A percentile compares a stretch with the other conserved stretches of the same genome.
phyloP scores from a whole-genome alignment of 352 stramenopile genomes.

The Phytopythium vexans region DNA sequence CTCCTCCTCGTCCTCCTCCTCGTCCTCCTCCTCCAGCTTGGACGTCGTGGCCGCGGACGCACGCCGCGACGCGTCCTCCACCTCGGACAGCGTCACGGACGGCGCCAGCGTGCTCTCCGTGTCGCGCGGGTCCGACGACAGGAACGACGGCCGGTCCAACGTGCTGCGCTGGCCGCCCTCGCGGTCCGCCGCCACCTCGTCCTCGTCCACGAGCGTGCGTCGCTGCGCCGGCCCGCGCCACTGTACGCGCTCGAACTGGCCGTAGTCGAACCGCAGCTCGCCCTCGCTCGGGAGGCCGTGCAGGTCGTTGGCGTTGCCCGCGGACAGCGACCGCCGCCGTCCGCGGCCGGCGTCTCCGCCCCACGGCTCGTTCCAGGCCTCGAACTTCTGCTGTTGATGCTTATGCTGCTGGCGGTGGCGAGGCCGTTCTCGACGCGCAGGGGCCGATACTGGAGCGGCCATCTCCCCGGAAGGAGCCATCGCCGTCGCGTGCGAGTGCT shows the following conservation, averaged over 20 bases:
- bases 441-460: no score
- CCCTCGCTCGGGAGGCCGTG: not conserved
- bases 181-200: constrained; percentile 18
- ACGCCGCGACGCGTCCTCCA: constrained; percentile 23
- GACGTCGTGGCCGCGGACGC: constrained; percentile 10
- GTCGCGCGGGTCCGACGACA: constrained; percentile 30
- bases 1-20: constrained; percentile 48
- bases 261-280: constrained; percentile 2
- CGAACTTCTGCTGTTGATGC: no score
- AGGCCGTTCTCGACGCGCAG: no score
- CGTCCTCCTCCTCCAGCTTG: constrained; percentile 23
- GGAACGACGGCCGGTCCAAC: constrained; percentile 25
- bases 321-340: constrained; percentile 16
- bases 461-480: no score
- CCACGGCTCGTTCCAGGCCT: no score
- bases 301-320: constrained; percentile 14
- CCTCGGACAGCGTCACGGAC: constrained; percentile 17
- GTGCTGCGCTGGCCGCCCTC: not conserved
- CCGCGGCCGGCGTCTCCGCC: not conserved
- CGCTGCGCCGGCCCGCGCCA: constrained; percentile 4
- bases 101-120: constrained; percentile 19
- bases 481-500: constrained; percentile 40
- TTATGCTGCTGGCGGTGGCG: no score
- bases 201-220: constrained; percentile 4
- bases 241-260: constrained; percentile 4